phyloP scores from a whole-genome alignment of 306 rosid species.

The Luffa aegyptiaca region DNA sequence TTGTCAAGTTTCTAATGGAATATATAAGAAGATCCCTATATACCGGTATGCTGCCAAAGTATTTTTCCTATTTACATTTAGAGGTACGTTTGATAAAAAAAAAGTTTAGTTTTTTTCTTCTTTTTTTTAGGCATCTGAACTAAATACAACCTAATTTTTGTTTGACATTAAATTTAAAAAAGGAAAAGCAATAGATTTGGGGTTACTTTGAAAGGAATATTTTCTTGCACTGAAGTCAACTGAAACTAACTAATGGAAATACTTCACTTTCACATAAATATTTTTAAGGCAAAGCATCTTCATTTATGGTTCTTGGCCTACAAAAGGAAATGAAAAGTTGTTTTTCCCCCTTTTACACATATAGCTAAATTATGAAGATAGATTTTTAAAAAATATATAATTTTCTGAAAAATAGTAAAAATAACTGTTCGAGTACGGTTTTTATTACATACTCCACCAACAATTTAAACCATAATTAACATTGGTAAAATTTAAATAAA shows the following conservation, averaged over 20 bases:
- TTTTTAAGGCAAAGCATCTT: not conserved
- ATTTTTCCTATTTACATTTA: not conserved
- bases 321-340: not conserved
- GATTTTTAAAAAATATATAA: not conserved
- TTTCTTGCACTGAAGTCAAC: not conserved
- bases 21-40: no score
- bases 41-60: no score
- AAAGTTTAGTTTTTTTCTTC: not conserved
- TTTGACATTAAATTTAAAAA: not conserved
- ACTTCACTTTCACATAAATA: not conserved
- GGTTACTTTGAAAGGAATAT: not conserved
- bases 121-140: not conserved
- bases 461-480: not conserved
- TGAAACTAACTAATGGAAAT: not conserved
- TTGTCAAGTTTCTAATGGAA: no score
- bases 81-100: not conserved
- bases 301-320: not conserved
- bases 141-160: not conserved
- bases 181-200: not conserved
- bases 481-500: no score
- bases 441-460: not conserved
- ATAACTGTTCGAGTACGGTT: not conserved
- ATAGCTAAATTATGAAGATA: not conserved
- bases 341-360: no score
- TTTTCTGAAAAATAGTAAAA: not conserved